These are phyloP conservation scores for Geotrichum europaeum DNA, from an alignment of 1,139 yeast genomes.

Conservation along the genomic window DNA sequence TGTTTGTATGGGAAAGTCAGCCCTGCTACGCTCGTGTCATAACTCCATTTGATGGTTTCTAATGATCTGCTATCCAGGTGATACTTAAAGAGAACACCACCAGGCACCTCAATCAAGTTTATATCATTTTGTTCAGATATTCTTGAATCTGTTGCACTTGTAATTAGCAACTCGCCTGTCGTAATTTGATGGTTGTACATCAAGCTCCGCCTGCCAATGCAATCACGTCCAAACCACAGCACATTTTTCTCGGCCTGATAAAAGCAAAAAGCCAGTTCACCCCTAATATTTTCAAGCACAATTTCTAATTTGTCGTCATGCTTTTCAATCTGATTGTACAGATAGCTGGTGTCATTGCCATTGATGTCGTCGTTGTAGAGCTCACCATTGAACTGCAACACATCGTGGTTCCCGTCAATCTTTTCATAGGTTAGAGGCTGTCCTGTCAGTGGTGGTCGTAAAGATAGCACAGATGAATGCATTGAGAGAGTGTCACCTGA, in stretches of 20 bases:
- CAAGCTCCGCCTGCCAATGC: conserved; percentile 73
- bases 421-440: conserved; percentile 52
- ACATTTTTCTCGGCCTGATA: conserved; percentile 40
- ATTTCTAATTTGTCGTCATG: conserved; percentile 25
- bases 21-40: background rate
- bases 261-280: conserved; percentile 74
- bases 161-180: conserved; percentile 31
- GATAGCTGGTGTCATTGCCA: conserved; percentile 47
- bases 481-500: conserved; percentile 20
- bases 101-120: conserved; percentile 30
- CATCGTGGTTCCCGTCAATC: conserved; percentile 27
- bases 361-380: conserved; percentile 56
- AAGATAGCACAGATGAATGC: conserved; percentile 67
- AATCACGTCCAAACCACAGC: conserved; percentile 78
- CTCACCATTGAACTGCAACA: conserved; percentile 83
- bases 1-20: conserved; percentile 6
- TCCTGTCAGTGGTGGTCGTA: conserved; percentile 66
- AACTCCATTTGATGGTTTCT: background rate
- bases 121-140: background rate
- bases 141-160: conserved; percentile 25
- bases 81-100: conserved; percentile 27
- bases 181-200: conserved; percentile 36
- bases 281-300: conserved; percentile 45
- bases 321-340: conserved; percentile 31
- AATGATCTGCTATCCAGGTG: conserved; percentile 18